These are phyloP conservation scores for Histomonas meleagridis DNA, from an alignment of 208 protist genomes.

Conservation along the genomic window DNA sequence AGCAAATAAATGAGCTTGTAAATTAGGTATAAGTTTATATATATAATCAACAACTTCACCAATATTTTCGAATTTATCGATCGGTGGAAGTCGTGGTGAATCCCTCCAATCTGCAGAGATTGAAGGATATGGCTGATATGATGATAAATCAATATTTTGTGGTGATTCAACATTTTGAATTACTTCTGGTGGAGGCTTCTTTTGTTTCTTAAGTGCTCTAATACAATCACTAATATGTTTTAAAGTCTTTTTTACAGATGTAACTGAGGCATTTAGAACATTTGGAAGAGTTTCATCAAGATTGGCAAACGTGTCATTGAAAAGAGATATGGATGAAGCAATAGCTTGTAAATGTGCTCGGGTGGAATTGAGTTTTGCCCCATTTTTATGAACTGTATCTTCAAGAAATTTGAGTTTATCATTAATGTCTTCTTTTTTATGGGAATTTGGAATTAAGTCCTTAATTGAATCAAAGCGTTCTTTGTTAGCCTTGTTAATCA, in stretches of 20 bases:
- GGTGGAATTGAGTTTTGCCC: background rate
- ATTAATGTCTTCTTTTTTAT: background rate
- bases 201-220: background rate
- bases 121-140: background rate
- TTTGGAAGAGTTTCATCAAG: background rate
- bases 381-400: conserved; percentile 23
- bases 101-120: background rate
- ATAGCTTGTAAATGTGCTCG: background rate
- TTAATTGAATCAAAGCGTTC: background rate
- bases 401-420: background rate
- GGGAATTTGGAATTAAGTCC: background rate
- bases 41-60: conserved; percentile 4
- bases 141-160: background rate
- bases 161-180: too few species aligned
- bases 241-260: too few species aligned
- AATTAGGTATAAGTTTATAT: background rate
- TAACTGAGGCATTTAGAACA: background rate
- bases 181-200: too few species aligned
- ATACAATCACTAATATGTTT: too few species aligned
- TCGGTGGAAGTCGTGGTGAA: background rate
- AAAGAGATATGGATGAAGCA: background rate
- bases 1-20: background rate
- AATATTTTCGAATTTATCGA: background rate
- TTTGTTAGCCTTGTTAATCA: background rate
- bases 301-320: background rate